phyloP scores from a whole-genome alignment of 768 basidiomycete species.

The Boletus vinaceobasis region DNA sequence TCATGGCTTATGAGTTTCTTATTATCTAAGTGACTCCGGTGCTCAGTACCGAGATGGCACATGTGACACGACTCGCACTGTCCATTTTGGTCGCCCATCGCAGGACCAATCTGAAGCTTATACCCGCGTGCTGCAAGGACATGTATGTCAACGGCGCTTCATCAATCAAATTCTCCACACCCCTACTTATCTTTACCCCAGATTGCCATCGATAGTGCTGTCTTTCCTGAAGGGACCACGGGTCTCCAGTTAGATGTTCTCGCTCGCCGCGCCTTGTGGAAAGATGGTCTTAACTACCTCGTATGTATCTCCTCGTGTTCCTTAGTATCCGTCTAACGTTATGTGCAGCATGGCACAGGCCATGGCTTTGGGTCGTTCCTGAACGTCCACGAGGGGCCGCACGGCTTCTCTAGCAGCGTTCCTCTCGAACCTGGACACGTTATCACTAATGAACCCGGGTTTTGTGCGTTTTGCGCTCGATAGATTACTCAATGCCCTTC shows the following conservation, averaged over 20 bases:
- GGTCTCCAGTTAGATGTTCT: conserved; percentile 83
- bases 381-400: conserved; percentile 81
- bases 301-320: conserved; percentile 39
- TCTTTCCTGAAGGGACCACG: conserved; percentile 89
- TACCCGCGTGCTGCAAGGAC: conserved; percentile 94
- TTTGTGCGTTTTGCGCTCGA: conserved; percentile 52
- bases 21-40: conserved; percentile 74
- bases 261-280: conserved; percentile 86
- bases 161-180: conserved; percentile 12
- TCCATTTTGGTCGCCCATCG: conserved; percentile 88
- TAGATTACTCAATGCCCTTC: conserved; percentile 12
- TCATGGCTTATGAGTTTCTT: conserved; percentile 12
- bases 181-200: conserved; percentile 32
- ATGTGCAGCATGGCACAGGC: conserved; percentile 78
- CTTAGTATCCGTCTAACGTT: conserved; percentile 14
- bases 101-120: conserved; percentile 85
- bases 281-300: conserved; percentile 77
- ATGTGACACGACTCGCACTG: conserved; percentile 76
- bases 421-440: conserved; percentile 83
- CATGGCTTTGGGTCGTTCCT: conserved; percentile 89
- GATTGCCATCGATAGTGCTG: conserved; percentile 87
- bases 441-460: conserved; percentile 93
- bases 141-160: conserved; percentile 54
- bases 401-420: conserved; percentile 67
- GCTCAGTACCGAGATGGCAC: conserved; percentile 90